A percentile compares a stretch with the other conserved stretches of the same genome.
Conservation (phyloP, 2,329 filamentous ascomycete genomes). For the Trichocomaceae sp. region DNA sequence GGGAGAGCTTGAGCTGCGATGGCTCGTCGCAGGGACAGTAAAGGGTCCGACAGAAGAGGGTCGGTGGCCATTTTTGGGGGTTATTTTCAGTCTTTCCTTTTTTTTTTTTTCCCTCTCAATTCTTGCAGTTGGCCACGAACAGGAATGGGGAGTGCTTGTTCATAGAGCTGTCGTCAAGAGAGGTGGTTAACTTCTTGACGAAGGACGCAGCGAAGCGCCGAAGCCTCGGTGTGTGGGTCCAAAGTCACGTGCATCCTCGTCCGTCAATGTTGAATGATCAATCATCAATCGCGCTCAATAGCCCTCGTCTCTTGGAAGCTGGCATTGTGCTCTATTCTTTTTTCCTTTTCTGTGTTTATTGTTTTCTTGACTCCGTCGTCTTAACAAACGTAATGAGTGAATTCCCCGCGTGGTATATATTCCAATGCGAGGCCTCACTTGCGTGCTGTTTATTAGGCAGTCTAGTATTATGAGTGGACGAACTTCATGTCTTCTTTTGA, state of each 20-base stretch:
- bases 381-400: too few relatives aligned
- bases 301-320: too few relatives aligned
- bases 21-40: constrained; percentile 74
- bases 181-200: neutral
- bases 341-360: too few relatives aligned
- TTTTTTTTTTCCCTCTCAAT: neutral
- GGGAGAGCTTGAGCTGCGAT: constrained; percentile 66
- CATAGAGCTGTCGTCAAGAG: neutral
- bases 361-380: too few relatives aligned
- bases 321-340: too few relatives aligned
- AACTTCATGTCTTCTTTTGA: neutral
- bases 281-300: neutral
- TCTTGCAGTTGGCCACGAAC: neutral
- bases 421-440: too few relatives aligned
- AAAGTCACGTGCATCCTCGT: constrained; percentile 8
- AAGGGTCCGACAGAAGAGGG: constrained; percentile 57
- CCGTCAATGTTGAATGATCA: too few relatives aligned
- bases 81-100: neutral
- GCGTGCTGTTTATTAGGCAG: too few relatives aligned
- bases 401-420: too few relatives aligned
- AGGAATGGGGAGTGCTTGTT: neutral
- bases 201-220: too few relatives aligned
- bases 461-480: neutral
- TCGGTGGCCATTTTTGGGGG: constrained; percentile 53
- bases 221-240: neutral